Conservation (phyloP, 2,329 filamentous ascomycete genomes). For the Fusarium sp. region DNA sequence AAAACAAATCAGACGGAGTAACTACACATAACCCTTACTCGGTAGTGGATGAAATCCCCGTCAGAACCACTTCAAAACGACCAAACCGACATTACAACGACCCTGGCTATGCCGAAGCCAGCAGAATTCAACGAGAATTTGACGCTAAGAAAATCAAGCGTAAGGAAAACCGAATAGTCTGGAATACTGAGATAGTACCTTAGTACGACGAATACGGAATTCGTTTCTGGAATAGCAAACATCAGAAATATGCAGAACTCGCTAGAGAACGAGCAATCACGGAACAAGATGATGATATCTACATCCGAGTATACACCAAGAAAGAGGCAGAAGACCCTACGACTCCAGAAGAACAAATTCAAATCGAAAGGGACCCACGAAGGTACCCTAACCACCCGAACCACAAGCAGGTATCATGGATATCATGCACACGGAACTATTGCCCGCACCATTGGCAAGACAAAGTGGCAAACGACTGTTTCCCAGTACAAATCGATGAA, state of each 20-base stretch:
- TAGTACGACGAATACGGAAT: too few relatives aligned
- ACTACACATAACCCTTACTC: too few relatives aligned
- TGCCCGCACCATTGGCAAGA: rapidly evolving
- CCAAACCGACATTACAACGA: too few relatives aligned
- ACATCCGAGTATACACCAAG: too few relatives aligned
- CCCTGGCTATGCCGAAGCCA: too few relatives aligned
- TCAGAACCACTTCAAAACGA: too few relatives aligned
- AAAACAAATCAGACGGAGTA: too few relatives aligned
- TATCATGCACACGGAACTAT: neutral
- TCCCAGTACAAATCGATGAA: neutral
- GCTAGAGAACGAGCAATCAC: rapidly evolving
- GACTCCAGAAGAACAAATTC: neutral
- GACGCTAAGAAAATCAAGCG: too few relatives aligned
- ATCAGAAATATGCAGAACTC: rapidly evolving
- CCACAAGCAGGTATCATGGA: rapidly evolving
- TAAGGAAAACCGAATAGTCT: rapidly evolving
- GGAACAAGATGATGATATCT: too few relatives aligned
- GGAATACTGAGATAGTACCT: too few relatives aligned
- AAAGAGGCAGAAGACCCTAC: rapidly evolving
- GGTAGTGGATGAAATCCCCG: rapidly evolving
- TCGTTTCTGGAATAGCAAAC: too few relatives aligned
- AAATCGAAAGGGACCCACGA: rapidly evolving
- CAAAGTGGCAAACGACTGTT: neutral
- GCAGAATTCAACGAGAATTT: too few relatives aligned
- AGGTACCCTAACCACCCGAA: rapidly evolving